Percentiles rank a stretch among this genome's conserved stretches.
Conservation (phyloP, 176 grass and related monocot genomes). For the Calamus simplicifolius region DNA sequence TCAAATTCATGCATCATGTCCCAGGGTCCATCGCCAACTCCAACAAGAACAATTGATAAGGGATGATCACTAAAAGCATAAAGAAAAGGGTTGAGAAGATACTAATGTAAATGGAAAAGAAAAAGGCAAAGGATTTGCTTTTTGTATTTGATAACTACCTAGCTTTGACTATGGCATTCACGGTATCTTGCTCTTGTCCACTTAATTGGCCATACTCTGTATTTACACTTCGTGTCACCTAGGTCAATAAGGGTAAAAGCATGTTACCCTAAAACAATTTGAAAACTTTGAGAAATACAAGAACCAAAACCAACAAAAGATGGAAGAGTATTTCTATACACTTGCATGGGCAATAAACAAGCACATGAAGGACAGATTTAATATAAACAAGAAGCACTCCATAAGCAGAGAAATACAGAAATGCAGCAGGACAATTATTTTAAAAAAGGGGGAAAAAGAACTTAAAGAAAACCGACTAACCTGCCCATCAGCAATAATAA, state of each 20-base stretch:
- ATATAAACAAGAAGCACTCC: background rate
- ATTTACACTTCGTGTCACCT: conserved; percentile 95
- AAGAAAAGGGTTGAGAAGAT: conserved; percentile 3
- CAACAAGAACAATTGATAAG: conserved; percentile 91
- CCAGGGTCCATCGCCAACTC: conserved; percentile 98
- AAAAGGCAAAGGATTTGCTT: no score
- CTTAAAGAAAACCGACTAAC: conserved; percentile 19
- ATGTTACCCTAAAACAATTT: no score
- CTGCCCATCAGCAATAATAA: conserved; percentile 98
- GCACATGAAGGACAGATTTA: conserved; percentile 5
- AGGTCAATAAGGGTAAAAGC: background rate
- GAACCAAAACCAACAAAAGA: background rate
- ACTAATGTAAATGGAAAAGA: no score
- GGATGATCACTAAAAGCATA: conserved; percentile 46
- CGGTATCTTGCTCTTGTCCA: conserved; percentile 72
- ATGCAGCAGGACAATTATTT: background rate
- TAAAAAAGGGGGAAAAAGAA: background rate
- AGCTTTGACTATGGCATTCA: conserved; percentile 93
- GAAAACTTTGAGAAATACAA: background rate
- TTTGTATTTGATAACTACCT: conserved; percentile 45
- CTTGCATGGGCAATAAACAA: background rate
- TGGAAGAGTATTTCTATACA: background rate
- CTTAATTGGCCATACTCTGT: conserved; percentile 83
- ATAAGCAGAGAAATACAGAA: background rate
- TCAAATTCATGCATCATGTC: conserved; percentile 99